Evolutionary conservation across 2,329 filamentous ascomycete genomes (phyloP).

Genomic region (Trichophyton verrucosum): DNA sequence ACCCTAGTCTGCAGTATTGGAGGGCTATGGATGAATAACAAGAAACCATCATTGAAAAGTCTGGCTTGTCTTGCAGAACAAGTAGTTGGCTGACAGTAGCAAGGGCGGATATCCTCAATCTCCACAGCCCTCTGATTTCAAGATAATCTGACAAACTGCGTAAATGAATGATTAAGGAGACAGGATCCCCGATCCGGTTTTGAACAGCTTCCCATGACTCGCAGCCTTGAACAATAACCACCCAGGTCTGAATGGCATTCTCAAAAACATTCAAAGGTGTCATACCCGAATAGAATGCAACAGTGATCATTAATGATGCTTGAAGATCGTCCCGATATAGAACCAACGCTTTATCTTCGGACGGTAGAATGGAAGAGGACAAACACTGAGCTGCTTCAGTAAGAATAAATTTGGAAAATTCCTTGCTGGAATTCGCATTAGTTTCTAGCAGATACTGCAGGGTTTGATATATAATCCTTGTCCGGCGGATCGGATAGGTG

Average conservation of each 20-base stretch:
- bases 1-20: constrained; percentile 48
- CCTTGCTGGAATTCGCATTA: constrained; percentile 19
- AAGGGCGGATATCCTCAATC: constrained; percentile 38
- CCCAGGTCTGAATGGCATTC: constrained; percentile 25
- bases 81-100: constrained; percentile 37
- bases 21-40: constrained; percentile 38
- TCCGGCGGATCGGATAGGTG: constrained; percentile 26
- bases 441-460: constrained; percentile 26
- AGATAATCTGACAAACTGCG: constrained; percentile 45
- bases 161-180: constrained; percentile 40
- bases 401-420: constrained; percentile 19
- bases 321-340: constrained; percentile 20
- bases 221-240: constrained; percentile 33
- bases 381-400: constrained; percentile 17
- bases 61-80: constrained; percentile 32
- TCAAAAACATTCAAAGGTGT: constrained; percentile 20
- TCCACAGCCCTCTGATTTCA: constrained; percentile 44
- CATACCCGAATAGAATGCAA: constrained; percentile 25
- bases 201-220: constrained; percentile 31
- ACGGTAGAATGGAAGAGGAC: constrained; percentile 13
- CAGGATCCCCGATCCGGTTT: constrained; percentile 38
- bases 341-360: constrained; percentile 20
- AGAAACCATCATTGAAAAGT: constrained; percentile 30
- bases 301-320: constrained; percentile 25
- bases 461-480: constrained; percentile 24